Conservation (phyloP, 495 filamentous ascomycete species). For the Halenospora varia region DNA sequence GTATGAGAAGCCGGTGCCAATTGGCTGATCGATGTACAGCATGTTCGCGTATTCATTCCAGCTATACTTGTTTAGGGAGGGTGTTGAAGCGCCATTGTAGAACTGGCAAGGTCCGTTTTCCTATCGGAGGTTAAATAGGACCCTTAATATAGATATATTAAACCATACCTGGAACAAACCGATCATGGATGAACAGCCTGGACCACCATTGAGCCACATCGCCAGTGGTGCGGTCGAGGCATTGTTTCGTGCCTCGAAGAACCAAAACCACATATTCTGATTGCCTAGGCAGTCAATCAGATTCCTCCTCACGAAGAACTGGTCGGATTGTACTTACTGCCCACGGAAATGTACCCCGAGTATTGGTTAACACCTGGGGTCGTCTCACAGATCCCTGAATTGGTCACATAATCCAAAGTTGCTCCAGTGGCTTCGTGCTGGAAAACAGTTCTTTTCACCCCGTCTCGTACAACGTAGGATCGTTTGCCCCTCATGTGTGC, state of each 20-base stretch:
- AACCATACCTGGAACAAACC: slow-evolving; percentile 44
- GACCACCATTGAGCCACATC: slow-evolving; percentile 56
- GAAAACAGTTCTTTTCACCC: slow-evolving; percentile 44
- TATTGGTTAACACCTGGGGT: slow-evolving; percentile 52
- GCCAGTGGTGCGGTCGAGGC: slow-evolving; percentile 46
- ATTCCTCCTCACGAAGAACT: not conserved
- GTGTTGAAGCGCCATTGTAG: slow-evolving; percentile 45
- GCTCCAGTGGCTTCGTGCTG: slow-evolving; percentile 48
- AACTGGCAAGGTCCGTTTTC: slow-evolving; percentile 63
- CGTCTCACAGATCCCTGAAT: slow-evolving; percentile 53
- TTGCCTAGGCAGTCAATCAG: slow-evolving; percentile 20
- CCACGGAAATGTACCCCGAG: slow-evolving; percentile 51
- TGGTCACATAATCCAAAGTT: slow-evolving; percentile 50
- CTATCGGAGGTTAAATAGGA: too few species aligned
- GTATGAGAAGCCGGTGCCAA: slow-evolving; percentile 60
- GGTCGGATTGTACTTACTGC: slow-evolving; percentile 16
- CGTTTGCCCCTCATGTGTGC: slow-evolving; percentile 32
- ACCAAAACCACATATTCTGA: slow-evolving; percentile 56
- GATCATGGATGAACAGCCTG: slow-evolving; percentile 56
- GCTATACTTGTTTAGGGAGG: slow-evolving; percentile 51
- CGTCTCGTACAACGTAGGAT: slow-evolving; percentile 38
- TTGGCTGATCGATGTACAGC: slow-evolving; percentile 64
- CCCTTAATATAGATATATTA: too few species aligned
- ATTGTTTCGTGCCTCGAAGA: slow-evolving; percentile 49
- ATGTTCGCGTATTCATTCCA: slow-evolving; percentile 63